Evolutionary conservation across 78 protist species (phyloP).

Genomic region (Andalucia godoyi): DNA sequence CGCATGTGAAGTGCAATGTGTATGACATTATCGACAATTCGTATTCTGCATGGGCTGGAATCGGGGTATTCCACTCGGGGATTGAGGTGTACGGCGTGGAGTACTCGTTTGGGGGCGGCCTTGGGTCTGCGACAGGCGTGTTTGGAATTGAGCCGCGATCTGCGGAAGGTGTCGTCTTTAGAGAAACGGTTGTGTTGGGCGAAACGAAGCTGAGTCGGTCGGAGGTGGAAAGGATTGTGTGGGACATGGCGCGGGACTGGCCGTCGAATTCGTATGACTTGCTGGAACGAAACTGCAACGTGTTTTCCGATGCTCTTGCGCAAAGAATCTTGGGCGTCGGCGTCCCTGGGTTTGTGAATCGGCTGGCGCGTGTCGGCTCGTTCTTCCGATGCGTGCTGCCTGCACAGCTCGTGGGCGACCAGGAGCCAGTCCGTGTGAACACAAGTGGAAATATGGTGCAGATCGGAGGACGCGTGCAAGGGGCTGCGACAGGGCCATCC

Average conservation of each 20-base stretch:
- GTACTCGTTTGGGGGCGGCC: neutral
- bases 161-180: neutral
- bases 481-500: no score
- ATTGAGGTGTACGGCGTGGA: conserved; percentile 1
- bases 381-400: no score
- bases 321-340: neutral
- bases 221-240: neutral
- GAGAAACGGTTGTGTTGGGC: neutral
- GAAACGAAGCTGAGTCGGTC: neutral
- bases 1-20: no score
- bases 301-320: neutral
- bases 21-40: conserved; percentile 4
- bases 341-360: no score
- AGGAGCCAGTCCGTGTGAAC: no score
- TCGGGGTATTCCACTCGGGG: conserved; percentile 9
- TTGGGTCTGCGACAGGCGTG: neutral
- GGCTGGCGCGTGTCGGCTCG: no score
- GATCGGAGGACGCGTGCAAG: no score
- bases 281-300: neutral
- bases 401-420: no score
- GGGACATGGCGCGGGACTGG: neutral
- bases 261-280: neutral
- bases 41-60: neutral
- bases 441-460: no score
- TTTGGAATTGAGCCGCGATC: neutral